Evolutionary conservation across 164 flowering plant genomes (phyloP).

Genomic region (Kingdonia uniflora): DNA sequence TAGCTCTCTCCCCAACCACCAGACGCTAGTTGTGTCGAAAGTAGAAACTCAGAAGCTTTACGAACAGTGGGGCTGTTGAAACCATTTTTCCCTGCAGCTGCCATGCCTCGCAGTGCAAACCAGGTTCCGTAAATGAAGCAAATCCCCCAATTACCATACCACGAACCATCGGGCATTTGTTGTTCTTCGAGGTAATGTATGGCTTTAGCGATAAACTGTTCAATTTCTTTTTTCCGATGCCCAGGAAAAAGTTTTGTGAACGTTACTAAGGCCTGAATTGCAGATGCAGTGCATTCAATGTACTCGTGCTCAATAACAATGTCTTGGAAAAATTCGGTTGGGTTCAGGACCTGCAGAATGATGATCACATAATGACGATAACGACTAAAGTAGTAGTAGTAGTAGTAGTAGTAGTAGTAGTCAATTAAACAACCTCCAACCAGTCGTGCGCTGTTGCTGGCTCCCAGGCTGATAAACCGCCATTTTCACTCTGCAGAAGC

Average conservation of each 20-base stretch:
- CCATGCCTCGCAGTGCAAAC: constrained; percentile 40
- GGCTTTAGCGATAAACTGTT: constrained; percentile 47
- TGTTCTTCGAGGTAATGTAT: constrained; percentile 41
- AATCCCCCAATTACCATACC: constrained; percentile 64
- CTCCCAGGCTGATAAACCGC: constrained; percentile 1
- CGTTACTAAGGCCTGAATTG: constrained; percentile 63
- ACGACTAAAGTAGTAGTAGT: too few relatives aligned
- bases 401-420: too few relatives aligned
- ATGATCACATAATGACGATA: too few relatives aligned
- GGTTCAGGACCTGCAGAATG: background rate
- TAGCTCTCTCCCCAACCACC: constrained; percentile 78
- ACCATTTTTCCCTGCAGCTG: constrained; percentile 29
- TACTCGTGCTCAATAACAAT: constrained; percentile 30
- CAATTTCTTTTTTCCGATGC: constrained; percentile 60
- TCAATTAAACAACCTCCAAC: background rate
- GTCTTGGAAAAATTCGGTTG: background rate
- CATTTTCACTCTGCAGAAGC: background rate
- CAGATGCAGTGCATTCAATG: constrained; percentile 89
- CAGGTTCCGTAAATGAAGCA: constrained; percentile 56
- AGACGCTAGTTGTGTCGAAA: constrained; percentile 30
- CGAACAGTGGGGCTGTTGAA: constrained; percentile 23
- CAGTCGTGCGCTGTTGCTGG: background rate
- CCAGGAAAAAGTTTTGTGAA: constrained; percentile 58
- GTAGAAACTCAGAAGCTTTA: constrained; percentile 35
- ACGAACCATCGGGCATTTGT: constrained; percentile 88